Evolutionary conservation across 352 stramenopile species (phyloP).

Genomic region (Phytophthora melonis): DNA sequence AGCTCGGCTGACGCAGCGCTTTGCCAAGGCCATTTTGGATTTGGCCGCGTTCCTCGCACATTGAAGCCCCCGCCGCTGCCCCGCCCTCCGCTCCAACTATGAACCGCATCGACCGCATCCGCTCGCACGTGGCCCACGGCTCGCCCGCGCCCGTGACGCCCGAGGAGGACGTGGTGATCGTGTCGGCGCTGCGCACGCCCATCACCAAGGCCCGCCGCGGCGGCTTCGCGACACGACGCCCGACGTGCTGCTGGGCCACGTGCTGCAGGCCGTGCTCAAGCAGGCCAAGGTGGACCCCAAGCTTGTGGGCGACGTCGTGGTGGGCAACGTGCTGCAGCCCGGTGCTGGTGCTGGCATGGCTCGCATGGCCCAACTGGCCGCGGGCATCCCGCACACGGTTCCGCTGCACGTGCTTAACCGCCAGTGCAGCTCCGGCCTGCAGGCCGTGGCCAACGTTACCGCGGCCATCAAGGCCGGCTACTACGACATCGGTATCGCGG

Average conservation of each 20-base stretch:
- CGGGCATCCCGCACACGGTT: conserved; percentile 82
- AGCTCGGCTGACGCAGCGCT: neutral
- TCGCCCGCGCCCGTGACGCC: conserved; percentile 24
- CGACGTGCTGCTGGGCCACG: conserved; percentile 89
- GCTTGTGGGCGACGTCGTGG: conserved; percentile 81
- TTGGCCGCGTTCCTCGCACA: conserved; percentile 17
- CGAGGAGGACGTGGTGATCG: conserved; percentile 88
- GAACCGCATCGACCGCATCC: conserved; percentile 82
- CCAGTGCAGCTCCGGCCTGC: conserved; percentile 88
- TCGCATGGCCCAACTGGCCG: conserved; percentile 83
- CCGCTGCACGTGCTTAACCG: conserved; percentile 85
- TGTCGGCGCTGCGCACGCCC: conserved; percentile 85
- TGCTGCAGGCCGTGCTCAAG: conserved; percentile 85
- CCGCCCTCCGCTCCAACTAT: conserved; percentile 35
- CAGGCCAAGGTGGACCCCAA: conserved; percentile 84
- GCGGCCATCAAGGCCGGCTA: conserved; percentile 82
- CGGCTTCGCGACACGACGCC: conserved; percentile 93
- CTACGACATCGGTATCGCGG: conserved; percentile 89
- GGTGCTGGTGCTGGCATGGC: conserved; percentile 78
- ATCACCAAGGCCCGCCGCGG: conserved; percentile 90
- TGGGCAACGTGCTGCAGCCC: conserved; percentile 90
- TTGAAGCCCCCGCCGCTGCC: conserved; percentile 4
- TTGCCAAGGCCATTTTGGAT: conserved; percentile 22
- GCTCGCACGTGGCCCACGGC: conserved; percentile 63
- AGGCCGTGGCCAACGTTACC: conserved; percentile 85